phyloP scores from a whole-genome alignment of 768 basidiomycete species.

The Amanita polypyramis region DNA sequence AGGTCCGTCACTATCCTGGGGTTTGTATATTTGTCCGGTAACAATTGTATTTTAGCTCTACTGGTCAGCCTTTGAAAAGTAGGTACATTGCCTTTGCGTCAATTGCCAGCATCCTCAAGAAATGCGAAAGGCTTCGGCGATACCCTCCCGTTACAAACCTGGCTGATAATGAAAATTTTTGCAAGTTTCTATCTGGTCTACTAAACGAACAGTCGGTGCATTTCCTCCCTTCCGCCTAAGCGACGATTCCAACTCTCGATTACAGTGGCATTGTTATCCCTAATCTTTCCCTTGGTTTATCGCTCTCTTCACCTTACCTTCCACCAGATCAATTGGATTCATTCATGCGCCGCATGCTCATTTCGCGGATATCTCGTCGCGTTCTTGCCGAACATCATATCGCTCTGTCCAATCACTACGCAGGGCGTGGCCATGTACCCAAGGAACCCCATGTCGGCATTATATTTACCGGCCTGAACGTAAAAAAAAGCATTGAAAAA shows the following conservation, averaged over 20 bases:
- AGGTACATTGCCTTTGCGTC: conserved; percentile 8
- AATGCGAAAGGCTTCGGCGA: conserved; percentile 46
- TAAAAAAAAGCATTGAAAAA: conserved; percentile 60
- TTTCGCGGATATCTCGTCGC: conserved; percentile 81
- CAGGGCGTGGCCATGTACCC: conserved; percentile 22
- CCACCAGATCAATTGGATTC: conserved; percentile 71
- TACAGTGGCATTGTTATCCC: conserved; percentile 67
- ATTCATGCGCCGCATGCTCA: conserved; percentile 86
- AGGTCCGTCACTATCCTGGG: conserved; percentile 34
- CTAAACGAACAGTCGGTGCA: conserved; percentile 65
- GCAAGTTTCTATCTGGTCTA: conserved; percentile 51
- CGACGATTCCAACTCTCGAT: conserved; percentile 6
- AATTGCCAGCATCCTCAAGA: not conserved
- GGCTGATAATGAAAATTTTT: conserved; percentile 72
- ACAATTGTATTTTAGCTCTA: conserved; percentile 46
- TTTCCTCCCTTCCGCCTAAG: conserved; percentile 5
- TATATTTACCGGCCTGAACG: conserved; percentile 66
- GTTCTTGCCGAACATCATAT: conserved; percentile 88
- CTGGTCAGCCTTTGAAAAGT: conserved; percentile 85
- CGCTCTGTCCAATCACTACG: conserved; percentile 56
- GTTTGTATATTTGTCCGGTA: not conserved
- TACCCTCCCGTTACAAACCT: conserved; percentile 66
- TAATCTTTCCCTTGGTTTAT: conserved; percentile 72
- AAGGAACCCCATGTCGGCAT: conserved; percentile 69
- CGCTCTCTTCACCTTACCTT: conserved; percentile 74